Evolutionary conservation across 805 yeast genomes (phyloP), one percentile per base, ranked within the genome.

Genomic region (Yueomyces sinensis): DNA sequence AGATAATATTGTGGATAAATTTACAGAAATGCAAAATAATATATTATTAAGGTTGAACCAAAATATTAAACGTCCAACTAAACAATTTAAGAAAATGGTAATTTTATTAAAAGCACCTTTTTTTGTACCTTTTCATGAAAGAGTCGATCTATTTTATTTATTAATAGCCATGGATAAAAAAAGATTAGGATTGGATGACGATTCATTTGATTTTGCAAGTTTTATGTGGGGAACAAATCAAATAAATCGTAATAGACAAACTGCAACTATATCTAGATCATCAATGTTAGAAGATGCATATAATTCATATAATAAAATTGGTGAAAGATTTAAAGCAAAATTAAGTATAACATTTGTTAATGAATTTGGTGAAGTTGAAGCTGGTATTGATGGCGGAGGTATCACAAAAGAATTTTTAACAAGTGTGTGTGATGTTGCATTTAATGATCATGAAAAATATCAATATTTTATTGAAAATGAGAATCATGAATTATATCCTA

Each of bases 311-410:
- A 67, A 70, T 23, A 56, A 61, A 3, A 45, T 66, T 9, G 83
- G 86, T 0, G 47, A 62, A 1, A 58, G 59, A 4, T 70, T 87
- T 52, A 84, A 81, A 46, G 50, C 66, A 7, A 65, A 63, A 25
- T 54, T 87, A 9, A 61, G 70, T 1, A 84, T 91, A 2, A 66
- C 67, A 13, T 86, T 91, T 49, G 61, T 62, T 27, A 81, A 82
- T 46, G 70, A 79, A 37, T 72, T 76, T 57, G 94, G 87, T 2
- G 62, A 60, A 13, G 70, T 63, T 25, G 97, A 89, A 52, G 84
- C 77, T 0, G 98, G 98, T 1, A 79, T 89, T 30, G 98, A 89
- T 54, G 98, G 98, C 6, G 98, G 97, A 11, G 98, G 98, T 1
- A 63, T 89, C 17, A 87, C 96, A 0, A 87, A 89, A 52, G 98